phyloP scores from a whole-genome alignment of 73 alveolate genomes.

The Tetrahymena malaccensis region DNA sequence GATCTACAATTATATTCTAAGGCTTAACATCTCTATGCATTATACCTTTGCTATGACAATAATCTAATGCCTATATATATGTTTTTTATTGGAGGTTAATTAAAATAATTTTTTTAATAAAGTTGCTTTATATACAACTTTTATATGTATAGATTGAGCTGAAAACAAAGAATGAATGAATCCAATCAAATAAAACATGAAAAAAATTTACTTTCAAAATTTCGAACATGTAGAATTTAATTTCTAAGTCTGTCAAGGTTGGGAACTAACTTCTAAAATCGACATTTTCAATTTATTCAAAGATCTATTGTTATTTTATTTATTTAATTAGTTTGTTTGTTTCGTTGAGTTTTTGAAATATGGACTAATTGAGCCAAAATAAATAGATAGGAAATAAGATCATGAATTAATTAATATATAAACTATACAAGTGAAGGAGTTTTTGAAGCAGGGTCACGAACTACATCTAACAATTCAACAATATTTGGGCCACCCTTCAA shows the following conservation, averaged over 20 bases:
- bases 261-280: conserved; percentile 67
- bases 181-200: not conserved
- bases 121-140: too few species aligned
- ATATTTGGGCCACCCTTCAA: conserved; percentile 74
- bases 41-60: conserved; percentile 93
- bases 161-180: not conserved
- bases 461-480: conserved; percentile 62
- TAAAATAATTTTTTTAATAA: too few species aligned
- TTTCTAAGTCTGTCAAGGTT: conserved; percentile 63
- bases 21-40: conserved; percentile 98
- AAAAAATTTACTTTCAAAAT: conserved; percentile 35
- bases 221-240: conserved; percentile 62
- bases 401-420: not conserved
- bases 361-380: not conserved
- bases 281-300: conserved; percentile 58
- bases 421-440: conserved; percentile 58
- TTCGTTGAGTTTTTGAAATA: not conserved
- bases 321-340: too few species aligned
- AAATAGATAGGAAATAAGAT: not conserved
- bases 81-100: not conserved
- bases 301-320: not conserved
- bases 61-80: conserved; percentile 75
- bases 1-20: conserved; percentile 94
- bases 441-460: conserved; percentile 71
- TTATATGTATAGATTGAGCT: too few species aligned